Conservation (phyloP, 169 alveolate species). For the Cryptosporidium tyzzeri region DNA sequence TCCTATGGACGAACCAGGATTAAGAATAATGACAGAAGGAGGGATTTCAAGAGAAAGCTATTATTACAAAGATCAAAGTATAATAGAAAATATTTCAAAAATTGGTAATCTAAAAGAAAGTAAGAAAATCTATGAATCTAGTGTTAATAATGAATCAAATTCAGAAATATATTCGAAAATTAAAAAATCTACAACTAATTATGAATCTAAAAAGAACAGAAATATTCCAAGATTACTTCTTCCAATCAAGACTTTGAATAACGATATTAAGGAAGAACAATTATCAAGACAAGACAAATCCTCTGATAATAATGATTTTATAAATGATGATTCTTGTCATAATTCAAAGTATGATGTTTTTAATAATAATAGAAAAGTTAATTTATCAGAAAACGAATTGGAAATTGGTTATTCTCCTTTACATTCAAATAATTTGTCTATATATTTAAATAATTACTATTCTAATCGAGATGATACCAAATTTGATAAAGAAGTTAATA, state of each 20-base stretch:
- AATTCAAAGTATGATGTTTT: no score
- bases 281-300: background rate
- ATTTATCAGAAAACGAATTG: background rate
- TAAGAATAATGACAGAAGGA: background rate
- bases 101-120: background rate
- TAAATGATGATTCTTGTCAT: no score
- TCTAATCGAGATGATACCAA: background rate
- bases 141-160: background rate
- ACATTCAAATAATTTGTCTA: background rate
- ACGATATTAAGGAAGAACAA: background rate
- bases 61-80: background rate
- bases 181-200: background rate
- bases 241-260: slow-evolving; percentile 17
- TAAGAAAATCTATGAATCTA: background rate
- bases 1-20: background rate
- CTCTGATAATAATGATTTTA: background rate
- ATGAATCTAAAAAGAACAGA: background rate
- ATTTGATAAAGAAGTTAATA: background rate
- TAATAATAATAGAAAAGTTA: background rate
- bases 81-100: background rate
- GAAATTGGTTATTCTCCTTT: background rate
- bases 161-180: background rate
- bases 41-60: background rate
- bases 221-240: slow-evolving; percentile 24
- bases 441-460: background rate